Percentiles rank a stretch among this genome's conserved stretches.
Evolutionary conservation across 2,329 filamentous ascomycete species (phyloP).

Genomic region (Ploettnerulaceae sp.): DNA sequence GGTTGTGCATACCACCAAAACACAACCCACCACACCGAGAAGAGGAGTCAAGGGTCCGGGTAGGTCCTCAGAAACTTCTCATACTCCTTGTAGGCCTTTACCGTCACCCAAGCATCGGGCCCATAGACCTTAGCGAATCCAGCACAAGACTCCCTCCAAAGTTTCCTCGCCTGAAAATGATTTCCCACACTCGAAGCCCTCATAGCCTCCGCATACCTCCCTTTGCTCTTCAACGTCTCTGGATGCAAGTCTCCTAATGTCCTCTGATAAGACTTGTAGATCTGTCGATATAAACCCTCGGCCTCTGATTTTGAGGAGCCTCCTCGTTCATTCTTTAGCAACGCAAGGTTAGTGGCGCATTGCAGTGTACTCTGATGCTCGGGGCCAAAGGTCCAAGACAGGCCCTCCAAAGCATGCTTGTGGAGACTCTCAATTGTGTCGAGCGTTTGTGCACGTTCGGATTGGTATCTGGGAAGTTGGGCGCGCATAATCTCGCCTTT

Average conservation of each 20-base stretch:
- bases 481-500: slow-evolving; percentile 28
- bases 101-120: slow-evolving; percentile 22
- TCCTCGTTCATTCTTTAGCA: slow-evolving; percentile 23
- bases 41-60: slow-evolving; percentile 15
- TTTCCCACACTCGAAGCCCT: slow-evolving; percentile 12
- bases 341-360: slow-evolving; percentile 23
- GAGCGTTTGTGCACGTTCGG: slow-evolving; percentile 18
- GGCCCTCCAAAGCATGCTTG: slow-evolving; percentile 20
- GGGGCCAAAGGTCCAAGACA: slow-evolving; percentile 24
- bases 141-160: slow-evolving; percentile 26
- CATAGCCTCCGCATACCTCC: slow-evolving; percentile 22
- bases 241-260: slow-evolving; percentile 26
- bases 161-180: slow-evolving; percentile 22
- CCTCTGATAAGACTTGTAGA: slow-evolving; percentile 21
- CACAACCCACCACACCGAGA: neutral
- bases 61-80: slow-evolving; percentile 26
- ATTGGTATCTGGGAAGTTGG: slow-evolving; percentile 17
- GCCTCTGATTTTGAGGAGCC: slow-evolving; percentile 17
- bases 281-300: slow-evolving; percentile 20
- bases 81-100: slow-evolving; percentile 24
- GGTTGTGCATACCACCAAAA: slow-evolving; percentile 3
- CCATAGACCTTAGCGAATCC: slow-evolving; percentile 25
- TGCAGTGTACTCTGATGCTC: slow-evolving; percentile 26
- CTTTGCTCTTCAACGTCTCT: slow-evolving; percentile 25
- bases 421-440: slow-evolving; percentile 23